Conservation (phyloP, 1,284 basidiomycete genomes). For the Puccinia novopanici region DNA sequence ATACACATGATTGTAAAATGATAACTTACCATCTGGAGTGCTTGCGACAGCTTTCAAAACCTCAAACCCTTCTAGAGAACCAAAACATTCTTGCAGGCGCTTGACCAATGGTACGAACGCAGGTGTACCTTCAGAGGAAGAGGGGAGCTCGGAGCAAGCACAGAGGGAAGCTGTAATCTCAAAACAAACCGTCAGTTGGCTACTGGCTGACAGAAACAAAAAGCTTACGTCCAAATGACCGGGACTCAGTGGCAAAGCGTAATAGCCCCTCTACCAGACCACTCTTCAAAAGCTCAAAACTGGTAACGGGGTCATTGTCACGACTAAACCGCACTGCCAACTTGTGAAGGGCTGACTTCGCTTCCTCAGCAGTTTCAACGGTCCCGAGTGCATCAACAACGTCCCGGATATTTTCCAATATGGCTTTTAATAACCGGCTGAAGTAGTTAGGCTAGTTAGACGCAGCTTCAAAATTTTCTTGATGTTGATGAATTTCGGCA, state of each 20-base stretch:
- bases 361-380: constrained; percentile 68
- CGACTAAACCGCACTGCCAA: constrained; percentile 78
- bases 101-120: constrained; percentile 76
- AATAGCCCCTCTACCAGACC: constrained; percentile 86
- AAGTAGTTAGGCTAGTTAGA: constrained; percentile 57
- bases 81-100: constrained; percentile 88
- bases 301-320: constrained; percentile 73
- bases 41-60: constrained; percentile 79
- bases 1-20: constrained; percentile 30
- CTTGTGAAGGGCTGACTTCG: constrained; percentile 69
- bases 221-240: constrained; percentile 63
- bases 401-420: constrained; percentile 64
- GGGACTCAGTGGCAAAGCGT: constrained; percentile 73
- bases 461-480: constrained; percentile 62
- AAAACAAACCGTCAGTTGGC: not conserved
- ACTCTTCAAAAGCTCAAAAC: constrained; percentile 91
- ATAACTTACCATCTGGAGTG: constrained; percentile 67
- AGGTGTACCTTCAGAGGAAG: constrained; percentile 52
- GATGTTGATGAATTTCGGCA: constrained; percentile 67
- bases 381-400: constrained; percentile 69
- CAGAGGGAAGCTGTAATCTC: not conserved
- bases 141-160: not conserved
- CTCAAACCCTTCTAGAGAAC: constrained; percentile 89
- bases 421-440: constrained; percentile 61
- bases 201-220: not conserved